Base-by-base conservation (phyloP, 495 filamentous ascomycete species). In the Tuber calosporum region DNA sequence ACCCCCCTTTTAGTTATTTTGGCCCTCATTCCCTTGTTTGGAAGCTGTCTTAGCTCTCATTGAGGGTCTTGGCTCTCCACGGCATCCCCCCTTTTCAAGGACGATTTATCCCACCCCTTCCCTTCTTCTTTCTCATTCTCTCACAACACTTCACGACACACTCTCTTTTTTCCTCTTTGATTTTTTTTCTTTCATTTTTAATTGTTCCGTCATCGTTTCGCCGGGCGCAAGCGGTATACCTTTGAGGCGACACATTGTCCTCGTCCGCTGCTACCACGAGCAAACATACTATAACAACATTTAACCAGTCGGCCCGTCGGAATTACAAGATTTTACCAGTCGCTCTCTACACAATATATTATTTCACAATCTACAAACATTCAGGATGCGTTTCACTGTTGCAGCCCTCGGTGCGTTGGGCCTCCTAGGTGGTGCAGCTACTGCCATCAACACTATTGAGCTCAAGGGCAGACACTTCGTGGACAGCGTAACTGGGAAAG, bases 381-480 rank as follows among this genome's bases (percentile, higher is more conserved):
- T 45, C 75, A 77, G 37, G n/a, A 82, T 82, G 80, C 80, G 77
- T 78, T 73, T 81, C 73, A 72, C 70, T 69, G 74, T 84, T 68
- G 67, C 83, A 71, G 75, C 80, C 75, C 74, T 84, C 68, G 82
- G 83, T 58, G 80, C 84, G 73, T 77, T 88, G 69, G 77, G 83
- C 26, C 80, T 83, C 43, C 75, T 83, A 58, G 76, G 74, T 30
- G 73, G 75, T 67, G 83, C 84, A n/a, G 74, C 83, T 53, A 84
- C 86, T 11, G 83, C 85, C 69, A 70, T 88, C 48, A 87, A 89
- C 74, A 83, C 87, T 19, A 87, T 89, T 68, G 80, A 86, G 34
- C 85, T 88, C 82, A 87, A 89, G 82, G 86, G 81, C 70, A 72
- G 78, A 40, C 79, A 73, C 42, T 81, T 75, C 72, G 37, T 74